Evolutionary conservation across 257 asterid species (phyloP).

Genomic region (Ballota nigra): DNA sequence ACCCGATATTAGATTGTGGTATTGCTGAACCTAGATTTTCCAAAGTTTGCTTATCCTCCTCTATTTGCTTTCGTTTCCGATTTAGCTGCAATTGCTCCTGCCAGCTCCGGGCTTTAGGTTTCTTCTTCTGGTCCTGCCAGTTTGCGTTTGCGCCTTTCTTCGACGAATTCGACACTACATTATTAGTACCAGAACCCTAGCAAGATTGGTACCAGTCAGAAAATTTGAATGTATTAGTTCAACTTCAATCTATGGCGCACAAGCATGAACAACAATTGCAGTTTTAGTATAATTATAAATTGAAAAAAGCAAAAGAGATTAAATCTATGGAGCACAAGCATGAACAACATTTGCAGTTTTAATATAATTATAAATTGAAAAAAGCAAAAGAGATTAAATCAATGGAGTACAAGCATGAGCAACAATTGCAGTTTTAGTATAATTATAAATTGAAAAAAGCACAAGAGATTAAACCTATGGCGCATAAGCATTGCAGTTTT

Average conservation of each 20-base stretch:
- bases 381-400: no score
- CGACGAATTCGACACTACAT: slow-evolving; percentile 30
- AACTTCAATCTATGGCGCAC: no score
- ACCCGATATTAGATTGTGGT: slow-evolving; percentile 91
- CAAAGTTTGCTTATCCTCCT: slow-evolving; percentile 69
- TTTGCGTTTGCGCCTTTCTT: slow-evolving; percentile 56
- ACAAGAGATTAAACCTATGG: no score
- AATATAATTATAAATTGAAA: no score
- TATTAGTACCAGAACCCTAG: slow-evolving; percentile 46
- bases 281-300: neutral
- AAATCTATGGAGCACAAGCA: no score
- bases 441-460: no score
- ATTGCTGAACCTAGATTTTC: slow-evolving; percentile 68
- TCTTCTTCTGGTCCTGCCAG: slow-evolving; percentile 52
- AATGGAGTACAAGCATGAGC: no score
- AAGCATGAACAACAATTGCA: neutral
- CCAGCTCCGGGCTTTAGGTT: slow-evolving; percentile 37
- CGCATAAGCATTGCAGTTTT: no score
- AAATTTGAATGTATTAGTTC: slow-evolving; percentile 41
- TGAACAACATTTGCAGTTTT: no score
- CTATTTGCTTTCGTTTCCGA: slow-evolving; percentile 61
- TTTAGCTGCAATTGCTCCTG: slow-evolving; percentile 65
- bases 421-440: no score
- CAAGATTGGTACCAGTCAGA: slow-evolving; percentile 33
- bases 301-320: neutral